Base-by-base conservation (phyloP, 139 green algal species). In the Limnomonas spitsbergensis region DNA sequence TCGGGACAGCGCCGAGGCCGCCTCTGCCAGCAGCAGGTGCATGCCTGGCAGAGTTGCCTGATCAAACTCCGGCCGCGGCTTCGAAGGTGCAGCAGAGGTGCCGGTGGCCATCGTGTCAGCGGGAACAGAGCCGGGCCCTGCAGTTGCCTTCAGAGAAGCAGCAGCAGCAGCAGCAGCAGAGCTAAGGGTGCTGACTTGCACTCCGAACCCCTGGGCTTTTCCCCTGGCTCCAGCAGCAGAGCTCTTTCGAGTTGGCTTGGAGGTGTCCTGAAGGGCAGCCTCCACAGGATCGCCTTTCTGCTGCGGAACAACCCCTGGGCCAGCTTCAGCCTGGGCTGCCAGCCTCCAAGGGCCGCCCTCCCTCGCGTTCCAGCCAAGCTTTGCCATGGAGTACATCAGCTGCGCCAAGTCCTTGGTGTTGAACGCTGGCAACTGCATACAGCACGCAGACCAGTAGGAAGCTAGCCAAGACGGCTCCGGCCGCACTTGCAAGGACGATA, bases 361-460 rank as follows among this genome's bases (percentile, higher is more conserved):
- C 61, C 26, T 20, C 26, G 61, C 61, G 7, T 37, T 7, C 26
- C 61, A 72, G 29, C 61, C 61, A 54, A 87, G 54, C 75, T 80
- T 80, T 36, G 78, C 78, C 24, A 82, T 35, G 1, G 67, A 69
- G 56, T 87, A 84, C 42, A 82, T 54, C 2, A 67, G 1, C 61
- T 87, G 82, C 0, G 67, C 37, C 34, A 87, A 39, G 75, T 87
- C 82, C 36, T 69, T 66, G n/a, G 78, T 20, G n/a, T 77, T 68
- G 75, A 84, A 84, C 6, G 71, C 35, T 7, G n/a, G 14, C 34
- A 69, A 66, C 66, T 53, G 66, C 24, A 40, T 56, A 24, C 4
- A 4, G 1, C 52, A 53, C 2, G 81, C 81, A 2, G 32, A 27
- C 27, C 32, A 82, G 38, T 67, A 80, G 40, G 53, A 78, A 1